phyloP scores from a whole-genome alignment of 83 land plant species.

The Picea engelmannii region DNA sequence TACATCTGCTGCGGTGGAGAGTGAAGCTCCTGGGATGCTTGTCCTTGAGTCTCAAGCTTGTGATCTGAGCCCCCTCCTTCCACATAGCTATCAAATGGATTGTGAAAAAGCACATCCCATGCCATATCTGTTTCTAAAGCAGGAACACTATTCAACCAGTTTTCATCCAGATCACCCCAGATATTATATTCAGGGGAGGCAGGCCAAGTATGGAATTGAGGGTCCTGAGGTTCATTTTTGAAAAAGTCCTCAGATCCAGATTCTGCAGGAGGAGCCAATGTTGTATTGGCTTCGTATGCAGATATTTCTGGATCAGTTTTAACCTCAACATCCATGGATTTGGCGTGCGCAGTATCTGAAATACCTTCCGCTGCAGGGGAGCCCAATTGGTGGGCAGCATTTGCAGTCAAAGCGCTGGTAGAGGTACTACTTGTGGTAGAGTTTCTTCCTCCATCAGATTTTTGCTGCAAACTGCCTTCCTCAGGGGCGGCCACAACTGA shows the following conservation, averaged over 20 bases:
- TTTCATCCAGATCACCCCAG: slow-evolving; percentile 19
- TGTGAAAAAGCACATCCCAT: slow-evolving; percentile 12
- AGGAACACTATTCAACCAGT: slow-evolving; percentile 9
- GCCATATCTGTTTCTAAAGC: slow-evolving; percentile 16
- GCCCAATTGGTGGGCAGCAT: neutral
- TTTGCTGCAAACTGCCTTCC: slow-evolving; percentile 13
- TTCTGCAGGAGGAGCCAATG: slow-evolving; percentile 2
- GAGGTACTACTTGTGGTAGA: slow-evolving; percentile 6
- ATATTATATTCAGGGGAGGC: slow-evolving; percentile 6
- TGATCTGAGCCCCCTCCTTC: neutral
- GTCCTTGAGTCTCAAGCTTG: slow-evolving; percentile 6
- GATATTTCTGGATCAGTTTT: neutral
- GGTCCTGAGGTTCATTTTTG: slow-evolving; percentile 12
- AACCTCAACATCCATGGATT: neutral
- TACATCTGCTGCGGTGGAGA: slow-evolving; percentile 14
- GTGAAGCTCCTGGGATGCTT: neutral
- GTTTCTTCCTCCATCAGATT: slow-evolving; percentile 2
- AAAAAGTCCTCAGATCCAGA: slow-evolving; percentile 10
- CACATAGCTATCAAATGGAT: neutral
- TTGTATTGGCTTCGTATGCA: slow-evolving; percentile 8
- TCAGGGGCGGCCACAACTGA: neutral
- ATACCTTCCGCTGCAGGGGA: slow-evolving; percentile 1
- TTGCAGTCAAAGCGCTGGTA: slow-evolving; percentile 5
- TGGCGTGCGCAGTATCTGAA: slow-evolving; percentile 9
- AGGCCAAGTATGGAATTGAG: slow-evolving; percentile 16